Conservation (phyloP, 2,329 filamentous ascomycete genomes). For the Beauveria medogensis region DNA sequence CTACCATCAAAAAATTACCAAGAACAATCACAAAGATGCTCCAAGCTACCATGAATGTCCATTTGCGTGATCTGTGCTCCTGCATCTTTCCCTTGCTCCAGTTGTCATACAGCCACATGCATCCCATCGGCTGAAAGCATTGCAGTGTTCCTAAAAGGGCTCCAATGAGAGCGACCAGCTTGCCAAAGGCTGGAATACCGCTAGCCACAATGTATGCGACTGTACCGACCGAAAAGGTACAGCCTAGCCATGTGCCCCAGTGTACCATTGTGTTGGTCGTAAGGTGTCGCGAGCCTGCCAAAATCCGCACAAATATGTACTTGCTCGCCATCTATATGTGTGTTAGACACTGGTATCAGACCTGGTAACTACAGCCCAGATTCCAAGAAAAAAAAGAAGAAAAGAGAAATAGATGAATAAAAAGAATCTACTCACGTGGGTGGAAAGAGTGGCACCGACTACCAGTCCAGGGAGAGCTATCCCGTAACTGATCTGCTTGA, state of each 20-base stretch:
- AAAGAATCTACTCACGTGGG: no score
- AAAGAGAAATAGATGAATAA: no score
- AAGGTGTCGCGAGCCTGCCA: neutral
- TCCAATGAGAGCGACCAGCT: neutral
- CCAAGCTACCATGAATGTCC: conserved; percentile 17
- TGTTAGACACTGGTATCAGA: neutral
- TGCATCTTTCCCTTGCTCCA: conserved; percentile 20
- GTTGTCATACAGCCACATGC: conserved; percentile 36
- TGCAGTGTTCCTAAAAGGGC: neutral
- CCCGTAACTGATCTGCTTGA: conserved; percentile 39
- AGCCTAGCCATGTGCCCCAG: neutral
- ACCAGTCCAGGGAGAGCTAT: conserved; percentile 24
- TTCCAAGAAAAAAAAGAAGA: no score
- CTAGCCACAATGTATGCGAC: neutral
- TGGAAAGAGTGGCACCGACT: neutral
- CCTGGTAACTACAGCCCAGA: neutral
- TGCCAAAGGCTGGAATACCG: neutral
- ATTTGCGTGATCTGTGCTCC: conserved; percentile 9
- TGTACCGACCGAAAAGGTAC: neutral
- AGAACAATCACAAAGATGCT: conserved; percentile 26
- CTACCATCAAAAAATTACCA: conserved; percentile 32
- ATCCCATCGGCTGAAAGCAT: conserved; percentile 18
- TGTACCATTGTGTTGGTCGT: neutral
- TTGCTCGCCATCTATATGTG: neutral
- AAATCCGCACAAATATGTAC: neutral